A percentile compares a stretch with the other conserved stretches of the same genome.
Evolutionary conservation across 345 rosid species (phyloP).

Genomic region (Hypericum androsaemum): DNA sequence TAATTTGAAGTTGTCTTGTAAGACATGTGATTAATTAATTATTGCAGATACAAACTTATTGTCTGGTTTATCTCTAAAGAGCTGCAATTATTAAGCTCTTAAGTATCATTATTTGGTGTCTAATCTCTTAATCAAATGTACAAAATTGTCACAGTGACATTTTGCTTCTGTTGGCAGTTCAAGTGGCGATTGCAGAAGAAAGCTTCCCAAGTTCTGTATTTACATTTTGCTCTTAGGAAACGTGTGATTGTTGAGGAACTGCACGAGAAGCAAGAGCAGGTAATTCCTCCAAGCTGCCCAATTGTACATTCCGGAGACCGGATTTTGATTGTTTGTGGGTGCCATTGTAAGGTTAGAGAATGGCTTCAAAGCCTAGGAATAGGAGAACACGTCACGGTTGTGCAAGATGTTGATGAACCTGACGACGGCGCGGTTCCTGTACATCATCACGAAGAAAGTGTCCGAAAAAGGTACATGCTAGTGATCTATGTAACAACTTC

Average conservation of each 20-base stretch:
- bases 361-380: slow-evolving; percentile 88
- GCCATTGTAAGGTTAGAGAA: slow-evolving; percentile 55
- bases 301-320: neutral
- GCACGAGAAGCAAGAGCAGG: slow-evolving; percentile 88
- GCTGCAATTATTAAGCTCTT: too few relatives aligned
- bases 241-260: slow-evolving; percentile 68
- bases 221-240: slow-evolving; percentile 80
- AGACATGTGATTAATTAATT: too few relatives aligned
- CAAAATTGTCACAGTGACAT: too few relatives aligned
- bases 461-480: slow-evolving; percentile 49
- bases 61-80: too few relatives aligned
- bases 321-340: neutral
- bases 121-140: too few relatives aligned
- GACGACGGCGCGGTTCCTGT: slow-evolving; percentile 79
- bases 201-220: slow-evolving; percentile 82
- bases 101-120: too few relatives aligned
- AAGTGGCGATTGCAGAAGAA: slow-evolving; percentile 77
- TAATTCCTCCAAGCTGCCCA: slow-evolving; percentile 10
- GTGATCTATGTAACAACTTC: neutral
- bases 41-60: too few relatives aligned
- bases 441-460: slow-evolving; percentile 45
- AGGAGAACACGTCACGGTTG: slow-evolving; percentile 52
- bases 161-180: slow-evolving; percentile 37
- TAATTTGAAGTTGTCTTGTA: too few relatives aligned
- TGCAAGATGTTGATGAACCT: slow-evolving; percentile 84